Base-by-base conservation (phyloP, 2,329 filamentous ascomycete species). In the Sporothrix variecibatus region DNA sequence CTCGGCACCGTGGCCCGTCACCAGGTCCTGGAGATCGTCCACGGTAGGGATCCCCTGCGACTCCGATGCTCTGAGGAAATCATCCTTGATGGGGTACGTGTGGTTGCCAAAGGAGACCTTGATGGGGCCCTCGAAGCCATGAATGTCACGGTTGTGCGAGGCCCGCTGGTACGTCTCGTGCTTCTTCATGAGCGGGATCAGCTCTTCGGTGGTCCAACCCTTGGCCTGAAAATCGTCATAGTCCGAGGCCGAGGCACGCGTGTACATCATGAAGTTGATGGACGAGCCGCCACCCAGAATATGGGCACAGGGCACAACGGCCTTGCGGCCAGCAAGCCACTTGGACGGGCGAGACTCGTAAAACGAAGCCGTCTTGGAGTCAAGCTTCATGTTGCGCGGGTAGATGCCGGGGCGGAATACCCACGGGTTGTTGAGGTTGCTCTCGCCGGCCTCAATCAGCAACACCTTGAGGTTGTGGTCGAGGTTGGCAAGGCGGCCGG, bases 221-320 rank as follows among this genome's bases (percentile, higher is more conserved):
- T 93, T 91, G 72, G 92, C 89, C 79, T 94, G 91, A 82, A 93
- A 94, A 82, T 94, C 92, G 78, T 94, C 92, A 76, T 93, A 93
- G 81, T 93, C 91, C 0, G 90, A 92, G 7, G 90, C 90, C 1
- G 90, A 92, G 28, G 91, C 91, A 77, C 91, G 87, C 26, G 91
- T 93, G 83, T 93, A 93, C 90, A 92, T 93, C 89, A 94, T 92
- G 78, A 94, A 94, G 82, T 94, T 94, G 82, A 94, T 93, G 8
- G 90, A 92, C 1, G 90, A 92, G 11, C 91, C 91, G 31, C 91
- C 91, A 12, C 92, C 92, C 0, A 94, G 84, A 49, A 94, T 86
- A 76, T 94, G 90, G 49, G 92, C 92, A 78, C 88, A 91, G 0
- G 92, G 92, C n/a, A 94, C 92, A 64, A 94, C 87, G 28, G 92